Base-by-base conservation (phyloP, 495 filamentous ascomycete genomes). In the Hyaloscypha bicolor region DNA sequence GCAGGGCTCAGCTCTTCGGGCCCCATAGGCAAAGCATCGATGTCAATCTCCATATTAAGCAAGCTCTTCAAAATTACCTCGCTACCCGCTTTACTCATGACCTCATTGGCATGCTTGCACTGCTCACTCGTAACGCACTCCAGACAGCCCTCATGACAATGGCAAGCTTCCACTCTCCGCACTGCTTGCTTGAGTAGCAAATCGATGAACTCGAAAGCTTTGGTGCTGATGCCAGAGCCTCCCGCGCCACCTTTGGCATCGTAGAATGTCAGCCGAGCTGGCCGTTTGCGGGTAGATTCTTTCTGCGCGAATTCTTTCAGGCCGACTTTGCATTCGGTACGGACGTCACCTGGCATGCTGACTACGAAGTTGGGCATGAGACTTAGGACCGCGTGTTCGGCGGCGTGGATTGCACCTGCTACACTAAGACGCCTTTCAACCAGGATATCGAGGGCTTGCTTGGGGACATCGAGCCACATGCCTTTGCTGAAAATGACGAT, bases 391-490 rank as follows among this genome's bases (percentile, higher is more conserved):
- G 93, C 93, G 70, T 99, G 95, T 76, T 97, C 91, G 21, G 95
- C 95, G 0, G 93, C 93, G 75, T 98, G 95, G 68, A 99, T 97
- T 0, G 92, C 93, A 1, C 87, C 95, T 0, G 93, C 95, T 30
- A 94, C 81, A 76, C 97, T 93, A 21, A 98, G 84, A 2, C 85
- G 80, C 11, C 87, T 83, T 2, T 83, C 83, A 35, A 87, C 80
- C 5, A 99, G 85, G 33, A 97, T 93, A 9, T 92, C 86, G 16
- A 99, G 87, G 0, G 93, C 93, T 6, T 67, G 74, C 57, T 86
- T 85, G 3, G 95, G 94, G 6, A 99, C 88, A 73, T 98, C 94
- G 29, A 99, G 87, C 95, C 95, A 99, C 90, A 97, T 93, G 57
- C 94, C 95, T 74, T 96, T 97, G 61, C 86, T 90, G 70, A 88